Evolutionary conservation across 805 yeast genomes (phyloP), one percentile per base, ranked within the genome.

Genomic region (Dipodascus geniculatus): DNA sequence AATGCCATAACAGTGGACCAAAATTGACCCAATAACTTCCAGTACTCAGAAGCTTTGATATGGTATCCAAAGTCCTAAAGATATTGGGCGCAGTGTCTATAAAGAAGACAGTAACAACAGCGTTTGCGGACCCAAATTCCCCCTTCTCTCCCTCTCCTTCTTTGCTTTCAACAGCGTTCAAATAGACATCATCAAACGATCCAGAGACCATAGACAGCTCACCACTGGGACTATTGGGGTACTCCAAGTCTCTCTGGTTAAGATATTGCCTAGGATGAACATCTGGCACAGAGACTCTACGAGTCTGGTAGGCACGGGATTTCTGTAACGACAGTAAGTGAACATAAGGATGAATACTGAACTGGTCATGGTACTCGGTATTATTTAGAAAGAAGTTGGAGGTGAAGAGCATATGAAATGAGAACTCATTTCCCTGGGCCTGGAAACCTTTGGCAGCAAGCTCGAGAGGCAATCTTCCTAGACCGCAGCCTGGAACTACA

Each of bases 81-180:
- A 88, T 65, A 62, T 90, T 85, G 57, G 86, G 91, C 0, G 96
- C 95, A 0, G 97, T 90, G 66, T 90, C 98, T 23, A 90, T 72
- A 68, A 91, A 91, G 64, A 87, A 90, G 3, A 82, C 87, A 0
- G 75, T 67, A 8, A 66, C 68, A 3, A 67, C 54, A 1, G 70
- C 76, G 49, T 77, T 74, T 38, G 57, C 58, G 8, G 38, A 38
- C 16, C 52, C 44, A 1, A 50, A 56, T 8, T 20, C 54, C 3
- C 61, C 54, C 14, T 28, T 8, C 35, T 38, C 44, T 6, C 33
- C 33, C 14, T 38, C 20, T 11, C 20, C 44, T 38, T 38, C 20
- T 38, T 38, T n/a, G 4, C 14, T 16, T 9, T 38, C 14, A n/a
- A 38, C 20, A 2, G 74, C 63, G 0, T 83, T 81, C 0, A 87